Evolutionary conservation across 345 rosid species (phyloP).

Genomic region (Barbarea vulgaris): DNA sequence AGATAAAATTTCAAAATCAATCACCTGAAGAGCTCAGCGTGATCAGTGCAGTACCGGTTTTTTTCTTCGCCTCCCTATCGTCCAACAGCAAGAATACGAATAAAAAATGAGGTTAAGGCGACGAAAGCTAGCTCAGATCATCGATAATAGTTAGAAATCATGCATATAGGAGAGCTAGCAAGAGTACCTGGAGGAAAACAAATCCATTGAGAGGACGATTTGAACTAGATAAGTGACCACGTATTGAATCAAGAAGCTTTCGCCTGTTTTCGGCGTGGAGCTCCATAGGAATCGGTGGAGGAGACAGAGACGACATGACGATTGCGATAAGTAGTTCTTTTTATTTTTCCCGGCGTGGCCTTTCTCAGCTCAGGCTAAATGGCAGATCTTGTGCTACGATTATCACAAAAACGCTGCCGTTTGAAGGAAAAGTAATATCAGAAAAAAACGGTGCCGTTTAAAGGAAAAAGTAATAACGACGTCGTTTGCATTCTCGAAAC

Average conservation of each 20-base stretch:
- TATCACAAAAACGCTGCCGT: neutral
- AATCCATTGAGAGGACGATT: slow-evolving; percentile 66
- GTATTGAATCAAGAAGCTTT: slow-evolving; percentile 65
- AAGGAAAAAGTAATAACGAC: neutral
- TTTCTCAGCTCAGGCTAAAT: neutral
- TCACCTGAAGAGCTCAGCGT: slow-evolving; percentile 88
- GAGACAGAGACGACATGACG: slow-evolving; percentile 56
- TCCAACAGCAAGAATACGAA: neutral
- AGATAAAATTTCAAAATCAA: neutral
- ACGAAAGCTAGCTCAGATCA: slow-evolving; percentile 5
- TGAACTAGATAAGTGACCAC: slow-evolving; percentile 50
- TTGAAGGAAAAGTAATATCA: neutral
- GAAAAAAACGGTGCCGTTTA: neutral
- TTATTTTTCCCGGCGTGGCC: neutral
- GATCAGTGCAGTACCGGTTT: slow-evolving; percentile 89
- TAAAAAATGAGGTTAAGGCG: neutral
- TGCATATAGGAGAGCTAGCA: neutral
- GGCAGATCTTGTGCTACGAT: neutral
- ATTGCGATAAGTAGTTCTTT: neutral
- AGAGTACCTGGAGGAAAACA: slow-evolving; percentile 71
- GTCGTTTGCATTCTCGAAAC: neutral
- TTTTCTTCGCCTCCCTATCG: slow-evolving; percentile 85
- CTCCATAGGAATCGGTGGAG: slow-evolving; percentile 69
- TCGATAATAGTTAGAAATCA: neutral
- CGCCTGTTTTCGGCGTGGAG: slow-evolving; percentile 67